These are phyloP conservation scores for Calendula officinalis DNA, from an alignment of 129 eudicot genomes.

Conservation along the genomic window DNA sequence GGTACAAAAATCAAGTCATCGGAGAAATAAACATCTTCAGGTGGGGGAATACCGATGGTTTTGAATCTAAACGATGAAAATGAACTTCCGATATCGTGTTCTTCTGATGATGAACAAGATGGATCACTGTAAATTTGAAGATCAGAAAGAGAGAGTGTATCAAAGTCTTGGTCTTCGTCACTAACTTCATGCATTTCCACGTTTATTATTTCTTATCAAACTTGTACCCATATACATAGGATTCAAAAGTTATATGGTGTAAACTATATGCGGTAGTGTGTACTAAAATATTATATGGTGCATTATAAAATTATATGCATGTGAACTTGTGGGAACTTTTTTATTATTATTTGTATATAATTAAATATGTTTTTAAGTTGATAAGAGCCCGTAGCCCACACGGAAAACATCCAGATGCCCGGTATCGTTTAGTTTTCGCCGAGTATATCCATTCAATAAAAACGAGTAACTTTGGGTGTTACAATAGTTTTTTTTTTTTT, in stretches of 20 bases:
- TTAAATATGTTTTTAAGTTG: too few relatives aligned
- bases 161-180: constrained; percentile 23
- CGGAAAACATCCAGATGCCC: too few relatives aligned
- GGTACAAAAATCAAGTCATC: constrained; percentile 7
- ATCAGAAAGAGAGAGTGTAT: constrained; percentile 39
- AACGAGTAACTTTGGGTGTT: too few relatives aligned
- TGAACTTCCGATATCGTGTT: constrained; percentile 4
- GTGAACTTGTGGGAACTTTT: too few relatives aligned
- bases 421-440: too few relatives aligned
- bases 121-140: constrained; percentile 37
- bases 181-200: constrained; percentile 30
- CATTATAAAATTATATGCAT: not conserved
- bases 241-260: not conserved
- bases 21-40: constrained; percentile 9
- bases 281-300: not conserved
- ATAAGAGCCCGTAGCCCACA: too few relatives aligned
- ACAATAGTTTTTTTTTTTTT: too few relatives aligned
- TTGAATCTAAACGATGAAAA: constrained; percentile 32
- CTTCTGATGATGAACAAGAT: constrained; percentile 16
- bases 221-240: not conserved
- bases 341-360: too few relatives aligned
- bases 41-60: not conserved
- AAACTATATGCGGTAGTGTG: not conserved
- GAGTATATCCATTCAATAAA: too few relatives aligned
- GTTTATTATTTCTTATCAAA: constrained; percentile 4